phyloP scores from a whole-genome alignment of 805 yeast genomes.

The Yamadazyma phyllophila region DNA sequence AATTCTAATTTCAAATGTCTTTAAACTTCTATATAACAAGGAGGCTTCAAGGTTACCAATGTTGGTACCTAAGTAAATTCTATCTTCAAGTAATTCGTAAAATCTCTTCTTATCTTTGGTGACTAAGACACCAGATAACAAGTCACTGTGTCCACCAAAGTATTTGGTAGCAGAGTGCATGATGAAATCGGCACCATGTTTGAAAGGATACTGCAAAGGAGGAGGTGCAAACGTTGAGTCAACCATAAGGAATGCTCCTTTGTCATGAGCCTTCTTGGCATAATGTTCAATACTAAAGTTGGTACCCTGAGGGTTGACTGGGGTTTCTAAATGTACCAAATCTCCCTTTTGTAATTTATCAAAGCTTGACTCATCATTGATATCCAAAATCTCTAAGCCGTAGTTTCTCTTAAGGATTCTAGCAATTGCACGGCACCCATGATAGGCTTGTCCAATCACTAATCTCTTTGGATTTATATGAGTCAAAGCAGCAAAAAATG shows the following conservation, averaged over 20 bases:
- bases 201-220: conserved; percentile 78
- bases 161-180: conserved; percentile 93
- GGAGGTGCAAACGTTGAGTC: conserved; percentile 96
- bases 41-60: conserved; percentile 76
- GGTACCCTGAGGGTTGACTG: conserved; percentile 80
- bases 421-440: conserved; percentile 76
- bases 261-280: conserved; percentile 69
- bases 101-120: conserved; percentile 54
- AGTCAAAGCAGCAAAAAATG: conserved; percentile 73
- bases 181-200: conserved; percentile 82
- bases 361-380: conserved; percentile 31
- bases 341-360: conserved; percentile 63
- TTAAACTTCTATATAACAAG: conserved; percentile 71
- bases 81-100: conserved; percentile 52
- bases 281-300: conserved; percentile 59
- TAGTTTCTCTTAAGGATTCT: conserved; percentile 59
- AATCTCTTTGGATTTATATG: conserved; percentile 69
- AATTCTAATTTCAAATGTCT: conserved; percentile 77
- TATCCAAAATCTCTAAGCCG: conserved; percentile 45
- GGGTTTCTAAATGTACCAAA: conserved; percentile 80
- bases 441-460: conserved; percentile 79
- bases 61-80: conserved; percentile 74
- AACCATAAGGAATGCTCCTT: conserved; percentile 69
- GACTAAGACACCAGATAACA: conserved; percentile 76
- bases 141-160: conserved; percentile 94